Percentiles rank a stretch among this genome's conserved stretches.
Conservation (phyloP, 2,329 filamentous ascomycete genomes). For the Colletotrichum sp. region DNA sequence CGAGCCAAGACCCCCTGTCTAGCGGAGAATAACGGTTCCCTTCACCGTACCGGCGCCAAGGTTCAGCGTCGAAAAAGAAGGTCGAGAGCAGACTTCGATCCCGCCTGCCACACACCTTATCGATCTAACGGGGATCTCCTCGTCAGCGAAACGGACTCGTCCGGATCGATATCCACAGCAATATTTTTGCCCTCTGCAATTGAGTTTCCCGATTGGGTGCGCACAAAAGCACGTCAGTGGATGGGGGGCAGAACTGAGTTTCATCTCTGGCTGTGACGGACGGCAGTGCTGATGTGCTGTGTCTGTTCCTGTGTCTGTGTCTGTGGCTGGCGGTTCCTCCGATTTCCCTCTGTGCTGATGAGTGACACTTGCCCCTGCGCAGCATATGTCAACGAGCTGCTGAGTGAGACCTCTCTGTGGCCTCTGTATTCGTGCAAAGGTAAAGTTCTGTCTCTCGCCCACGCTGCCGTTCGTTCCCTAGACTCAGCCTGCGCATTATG, state of each 20-base stretch:
- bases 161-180: neutral
- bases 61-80: neutral
- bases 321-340: neutral
- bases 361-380: neutral
- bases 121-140: constrained; percentile 11
- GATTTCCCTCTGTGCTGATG: neutral
- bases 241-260: neutral
- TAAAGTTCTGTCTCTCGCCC: neutral
- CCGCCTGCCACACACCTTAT: neutral
- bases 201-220: neutral
- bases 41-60: neutral
- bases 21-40: neutral
- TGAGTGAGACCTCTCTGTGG: neutral
- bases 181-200: neutral
- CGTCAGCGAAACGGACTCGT: neutral
- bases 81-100: neutral
- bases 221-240: neutral
- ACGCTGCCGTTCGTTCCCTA: neutral
- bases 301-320: neutral
- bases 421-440: neutral
- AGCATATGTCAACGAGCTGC: neutral
- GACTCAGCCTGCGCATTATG: neutral
- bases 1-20: neutral
- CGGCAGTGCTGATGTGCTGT: neutral
- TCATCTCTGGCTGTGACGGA: neutral